phyloP scores from a whole-genome alignment of 257 asterid genomes.

The Verbascum thapsus region DNA sequence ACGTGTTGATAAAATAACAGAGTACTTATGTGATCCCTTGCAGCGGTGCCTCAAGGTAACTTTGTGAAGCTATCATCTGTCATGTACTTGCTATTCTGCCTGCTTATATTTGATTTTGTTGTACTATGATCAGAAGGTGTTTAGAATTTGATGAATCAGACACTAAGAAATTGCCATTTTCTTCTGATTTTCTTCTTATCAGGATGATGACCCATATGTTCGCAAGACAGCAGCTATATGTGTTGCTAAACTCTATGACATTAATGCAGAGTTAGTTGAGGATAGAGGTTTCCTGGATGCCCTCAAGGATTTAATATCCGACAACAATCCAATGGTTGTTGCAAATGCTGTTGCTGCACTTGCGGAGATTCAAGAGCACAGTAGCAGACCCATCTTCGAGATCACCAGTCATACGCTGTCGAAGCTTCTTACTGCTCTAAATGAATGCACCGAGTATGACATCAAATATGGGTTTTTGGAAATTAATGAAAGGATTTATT shows the following conservation, averaged over 20 bases:
- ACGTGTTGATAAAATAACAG: constrained; percentile 97
- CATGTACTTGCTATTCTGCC: constrained; percentile 25
- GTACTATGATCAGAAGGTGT: constrained; percentile 21
- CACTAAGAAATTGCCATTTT: constrained; percentile 32
- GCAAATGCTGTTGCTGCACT: constrained; percentile 99
- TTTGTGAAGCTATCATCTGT: constrained; percentile 16
- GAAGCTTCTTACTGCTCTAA: constrained; percentile 97
- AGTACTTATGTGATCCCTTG: constrained; percentile 95
- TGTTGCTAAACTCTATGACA: constrained; percentile 98
- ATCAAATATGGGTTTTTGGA: constrained; percentile 9
- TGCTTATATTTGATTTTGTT: constrained; percentile 18
- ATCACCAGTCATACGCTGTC: constrained; percentile 93
- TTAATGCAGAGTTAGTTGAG: constrained; percentile 98
- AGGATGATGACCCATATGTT: constrained; percentile 99
- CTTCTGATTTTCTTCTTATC: constrained; percentile 35
- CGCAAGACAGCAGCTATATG: constrained; percentile 99
- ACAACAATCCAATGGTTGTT: constrained; percentile 99
- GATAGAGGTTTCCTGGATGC: constrained; percentile 99
- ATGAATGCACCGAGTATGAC: constrained; percentile 98
- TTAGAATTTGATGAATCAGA: constrained; percentile 17
- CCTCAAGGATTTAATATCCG: constrained; percentile 97
- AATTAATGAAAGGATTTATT: constrained; percentile 19
- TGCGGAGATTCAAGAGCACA: constrained; percentile 95
- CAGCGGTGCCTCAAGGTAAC: constrained; percentile 97
- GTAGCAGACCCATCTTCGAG: constrained; percentile 88